Base-by-base conservation (phyloP, 176 grass and related monocot species). In the Carex parvula region DNA sequence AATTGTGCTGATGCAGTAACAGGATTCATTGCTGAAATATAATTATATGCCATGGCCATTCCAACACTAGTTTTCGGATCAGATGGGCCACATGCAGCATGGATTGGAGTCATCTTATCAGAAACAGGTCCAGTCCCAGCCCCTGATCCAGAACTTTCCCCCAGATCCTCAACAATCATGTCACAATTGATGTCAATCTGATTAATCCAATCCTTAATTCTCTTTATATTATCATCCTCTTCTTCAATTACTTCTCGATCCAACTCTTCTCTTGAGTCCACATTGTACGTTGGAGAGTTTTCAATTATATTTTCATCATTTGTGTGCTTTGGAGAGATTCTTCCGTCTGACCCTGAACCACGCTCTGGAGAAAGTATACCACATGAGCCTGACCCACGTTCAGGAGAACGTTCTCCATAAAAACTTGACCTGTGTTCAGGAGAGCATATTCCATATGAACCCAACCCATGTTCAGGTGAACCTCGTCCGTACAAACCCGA, bases 41-140 rank as follows among this genome's bases (percentile, higher is more conserved):
- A 98, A 69, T 88, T 92, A 84, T 98, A 95, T 20, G 92, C 96
- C 80, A 92, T 89, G 41, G 92, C 91, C 91, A 95, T 95, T 75
- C 93, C 92, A 76, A 93, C 83, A 78, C 86, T 90, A 80, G 61
- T 66, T 70, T 65, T 83, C 29, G 80, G 64, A 70, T 90, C 72
- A 80, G 84, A 82, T 17, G 85, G 67, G 48, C 85, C 85, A 85
- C 84, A 53, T 87, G 75, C 63, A 86, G 84, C 77, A 55, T 83
- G 33, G 30, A 74, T 46, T 32, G 17, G 33, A 21, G 18, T 10
- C 16, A 22, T 64, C 50, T 39, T 75, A 56, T 88, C 11, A 58
- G 75, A 35, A 24, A 73, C 56, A 3, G 81, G 81, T 79, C 21
- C 79, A 71, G 87, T 89, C 20, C 52, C 12, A 56, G 59, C 74